phyloP scores from a whole-genome alignment of 2,329 filamentous ascomycete species.

The Aciculosporium take region DNA sequence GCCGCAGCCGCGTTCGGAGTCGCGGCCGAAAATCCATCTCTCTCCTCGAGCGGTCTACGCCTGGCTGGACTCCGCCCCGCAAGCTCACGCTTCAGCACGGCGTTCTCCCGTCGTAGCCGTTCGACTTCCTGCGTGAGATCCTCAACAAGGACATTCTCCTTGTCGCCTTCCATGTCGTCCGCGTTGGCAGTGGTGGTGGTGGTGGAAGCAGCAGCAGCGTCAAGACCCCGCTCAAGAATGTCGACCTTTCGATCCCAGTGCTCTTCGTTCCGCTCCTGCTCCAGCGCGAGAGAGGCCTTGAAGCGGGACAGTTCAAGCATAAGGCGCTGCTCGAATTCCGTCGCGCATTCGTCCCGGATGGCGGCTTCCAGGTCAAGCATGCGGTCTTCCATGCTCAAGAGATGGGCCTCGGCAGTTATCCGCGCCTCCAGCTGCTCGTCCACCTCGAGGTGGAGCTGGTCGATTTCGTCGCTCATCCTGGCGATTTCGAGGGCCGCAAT shows the following conservation, averaged over 20 bases:
- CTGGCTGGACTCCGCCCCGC: slow-evolving; percentile 48
- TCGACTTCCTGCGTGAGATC: slow-evolving; percentile 60
- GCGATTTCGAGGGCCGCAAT: slow-evolving; percentile 68
- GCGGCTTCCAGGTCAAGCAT: slow-evolving; percentile 61
- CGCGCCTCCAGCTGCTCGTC: slow-evolving; percentile 57
- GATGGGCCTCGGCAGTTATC: slow-evolving; percentile 56
- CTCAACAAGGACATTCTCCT: slow-evolving; percentile 48
- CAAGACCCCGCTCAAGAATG: slow-evolving; percentile 38
- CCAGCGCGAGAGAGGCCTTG: slow-evolving; percentile 63
- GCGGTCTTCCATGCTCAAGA: slow-evolving; percentile 54
- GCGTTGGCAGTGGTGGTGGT: slow-evolving; percentile 27
- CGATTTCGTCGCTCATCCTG: slow-evolving; percentile 57
- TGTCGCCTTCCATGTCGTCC: slow-evolving; percentile 39
- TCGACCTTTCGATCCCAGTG: slow-evolving; percentile 81
- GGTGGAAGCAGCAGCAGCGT: no score
- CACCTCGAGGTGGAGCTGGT: slow-evolving; percentile 55
- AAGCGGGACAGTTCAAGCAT: slow-evolving; percentile 65
- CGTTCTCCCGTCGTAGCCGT: slow-evolving; percentile 49
- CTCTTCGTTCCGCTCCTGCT: slow-evolving; percentile 67
- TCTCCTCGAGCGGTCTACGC: slow-evolving; percentile 38
- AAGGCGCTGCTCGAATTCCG: slow-evolving; percentile 70
- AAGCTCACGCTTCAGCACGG: slow-evolving; percentile 51
- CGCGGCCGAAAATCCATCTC: slow-evolving; percentile 26
- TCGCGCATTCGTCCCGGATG: slow-evolving; percentile 76
- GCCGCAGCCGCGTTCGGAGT: neutral